Base-by-base conservation (phyloP, 495 filamentous ascomycete species). In the Hypomontagnella submonticulosa region DNA sequence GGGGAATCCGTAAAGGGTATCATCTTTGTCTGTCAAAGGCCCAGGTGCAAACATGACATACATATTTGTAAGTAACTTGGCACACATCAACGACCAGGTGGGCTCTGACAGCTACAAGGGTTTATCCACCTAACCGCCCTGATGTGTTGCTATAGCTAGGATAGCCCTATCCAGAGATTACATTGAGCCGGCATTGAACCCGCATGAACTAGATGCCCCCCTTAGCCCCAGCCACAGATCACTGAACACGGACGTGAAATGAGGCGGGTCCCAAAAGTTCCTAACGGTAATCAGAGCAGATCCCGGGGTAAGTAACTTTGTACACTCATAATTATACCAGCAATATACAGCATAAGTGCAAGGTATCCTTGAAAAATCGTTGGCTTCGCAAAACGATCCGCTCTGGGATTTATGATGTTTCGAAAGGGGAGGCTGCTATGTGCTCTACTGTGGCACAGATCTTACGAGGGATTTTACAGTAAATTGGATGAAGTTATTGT, bases 201-300 rank as follows among this genome's bases (percentile, higher is more conserved):
- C 48, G 61, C 53, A 64, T 64, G 50, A 63, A 56, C 59, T 55
- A 32, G 46, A 52, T 57, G 13, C 27, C 19, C 19, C 23, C 18
- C n/a, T n/a, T 27, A 27, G 38, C 40, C 36, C 47, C 34, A 50
- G 48, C 18, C 38, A 37, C 23, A 41, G 48, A 48, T 59, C 55
- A 49, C 36, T 38, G 36, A 49, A 55, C 62, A 65, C 54, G 42
- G 54, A 47, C 49, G 47, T 47, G 9, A 65, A 52, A 42, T 47
- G 15, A 34, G 16, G 30, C n/a, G 19, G 47, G 37, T 8, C 38
- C 36, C 4, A 46, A 55, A 42, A 36, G 50, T 37, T 41, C 19
- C 41, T 51, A 46, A 37, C 19, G 16, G 19, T 32, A 19, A 37
- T 33, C 15, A 19, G 34, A 19, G 37, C 13, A 42, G 38, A 34